Evolutionary conservation across 176 grass and related monocot genomes (phyloP).

Genomic region (Pharus latifolius): DNA sequence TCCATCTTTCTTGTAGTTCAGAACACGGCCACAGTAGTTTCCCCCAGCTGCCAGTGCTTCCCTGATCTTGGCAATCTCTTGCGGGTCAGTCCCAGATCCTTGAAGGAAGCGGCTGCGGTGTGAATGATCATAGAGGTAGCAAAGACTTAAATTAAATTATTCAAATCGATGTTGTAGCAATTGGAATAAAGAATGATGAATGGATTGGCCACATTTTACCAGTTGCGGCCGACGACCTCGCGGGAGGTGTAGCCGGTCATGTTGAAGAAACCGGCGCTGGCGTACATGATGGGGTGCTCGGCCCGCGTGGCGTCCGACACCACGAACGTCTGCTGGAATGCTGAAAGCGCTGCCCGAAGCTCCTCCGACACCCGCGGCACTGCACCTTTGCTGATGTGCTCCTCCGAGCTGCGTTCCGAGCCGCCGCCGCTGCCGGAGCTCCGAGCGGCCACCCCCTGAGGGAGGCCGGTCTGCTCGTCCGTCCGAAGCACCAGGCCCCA

Average conservation of each 20-base stretch:
- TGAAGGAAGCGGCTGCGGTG: slow-evolving; percentile 77
- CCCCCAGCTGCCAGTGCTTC: slow-evolving; percentile 49
- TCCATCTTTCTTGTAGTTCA: slow-evolving; percentile 94
- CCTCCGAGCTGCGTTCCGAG: slow-evolving; percentile 1
- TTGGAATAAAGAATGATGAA: too few species aligned
- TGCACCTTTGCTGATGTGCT: too few species aligned
- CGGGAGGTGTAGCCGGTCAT: slow-evolving; percentile 68
- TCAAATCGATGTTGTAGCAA: too few species aligned
- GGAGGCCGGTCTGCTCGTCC: slow-evolving; percentile 65
- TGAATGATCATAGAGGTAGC: neutral
- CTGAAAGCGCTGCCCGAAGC: slow-evolving; percentile 58
- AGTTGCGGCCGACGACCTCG: slow-evolving; percentile 63
- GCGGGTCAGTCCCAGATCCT: slow-evolving; percentile 52
- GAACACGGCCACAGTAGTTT: slow-evolving; percentile 76
- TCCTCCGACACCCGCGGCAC: slow-evolving; percentile 62
- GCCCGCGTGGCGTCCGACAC: slow-evolving; percentile 58
- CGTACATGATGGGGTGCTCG: slow-evolving; percentile 60
- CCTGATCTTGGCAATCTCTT: slow-evolving; percentile 86
- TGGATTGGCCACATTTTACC: slow-evolving; percentile 17
- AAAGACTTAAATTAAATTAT: too few species aligned
- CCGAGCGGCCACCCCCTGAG: slow-evolving; percentile 53
- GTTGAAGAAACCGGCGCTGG: slow-evolving; percentile 63
- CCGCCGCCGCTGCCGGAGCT: slow-evolving; percentile 20
- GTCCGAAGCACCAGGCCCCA: slow-evolving; percentile 86
- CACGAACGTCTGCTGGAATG: slow-evolving; percentile 74